Evolutionary conservation across 129 eudicot genomes (phyloP).

Genomic region (Escallonia rubra): DNA sequence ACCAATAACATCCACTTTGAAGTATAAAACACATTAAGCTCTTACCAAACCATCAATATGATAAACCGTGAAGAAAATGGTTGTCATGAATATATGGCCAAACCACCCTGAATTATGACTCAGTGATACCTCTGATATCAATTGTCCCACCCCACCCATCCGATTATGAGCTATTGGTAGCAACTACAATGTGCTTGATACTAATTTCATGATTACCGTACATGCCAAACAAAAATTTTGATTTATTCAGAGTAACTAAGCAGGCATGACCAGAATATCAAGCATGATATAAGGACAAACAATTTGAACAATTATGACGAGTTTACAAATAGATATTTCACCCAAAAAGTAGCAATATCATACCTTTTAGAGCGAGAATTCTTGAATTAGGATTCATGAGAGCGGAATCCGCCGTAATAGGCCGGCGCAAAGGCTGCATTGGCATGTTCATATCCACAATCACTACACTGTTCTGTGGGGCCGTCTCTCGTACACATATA

Average conservation of each 20-base stretch:
- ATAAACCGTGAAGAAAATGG: no score
- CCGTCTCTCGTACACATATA: slow-evolving; percentile 89
- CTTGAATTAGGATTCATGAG: slow-evolving; percentile 84
- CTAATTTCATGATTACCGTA: not conserved
- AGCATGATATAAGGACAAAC: not conserved
- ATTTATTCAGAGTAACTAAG: not conserved
- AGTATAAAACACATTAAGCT: no score
- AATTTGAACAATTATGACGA: not conserved
- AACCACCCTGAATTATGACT: no score
- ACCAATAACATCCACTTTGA: no score
- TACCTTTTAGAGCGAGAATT: slow-evolving; percentile 87
- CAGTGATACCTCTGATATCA: no score
- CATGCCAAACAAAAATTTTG: not conserved
- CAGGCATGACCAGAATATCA: not conserved
- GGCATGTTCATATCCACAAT: slow-evolving; percentile 98
- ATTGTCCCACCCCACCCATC: no score
- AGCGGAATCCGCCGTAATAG: slow-evolving; percentile 93
- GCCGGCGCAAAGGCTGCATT: slow-evolving; percentile 84
- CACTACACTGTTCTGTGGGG: slow-evolving; percentile 91
- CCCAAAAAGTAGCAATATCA: not conserved
- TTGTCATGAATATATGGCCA: no score
- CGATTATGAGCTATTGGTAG: no score
- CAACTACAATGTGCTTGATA: no score
- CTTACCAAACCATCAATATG: no score
- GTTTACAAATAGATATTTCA: not conserved